These are phyloP conservation scores for Rugonectria rugulosa DNA, from an alignment of 2,329 filamentous ascomycete genomes.

Conservation along the genomic window DNA sequence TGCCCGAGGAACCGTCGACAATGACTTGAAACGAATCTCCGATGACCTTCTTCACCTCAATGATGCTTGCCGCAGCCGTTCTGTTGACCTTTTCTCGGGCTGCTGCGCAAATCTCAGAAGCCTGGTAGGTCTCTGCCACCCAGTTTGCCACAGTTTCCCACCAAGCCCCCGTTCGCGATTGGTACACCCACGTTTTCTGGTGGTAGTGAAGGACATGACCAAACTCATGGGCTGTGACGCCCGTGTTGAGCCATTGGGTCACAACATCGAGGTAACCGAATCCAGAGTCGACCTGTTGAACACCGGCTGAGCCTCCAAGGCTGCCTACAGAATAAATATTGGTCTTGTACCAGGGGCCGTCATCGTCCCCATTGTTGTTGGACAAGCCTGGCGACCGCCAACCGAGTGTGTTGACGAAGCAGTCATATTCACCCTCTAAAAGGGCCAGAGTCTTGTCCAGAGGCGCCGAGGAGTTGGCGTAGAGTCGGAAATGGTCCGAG, in stretches of 20 bases:
- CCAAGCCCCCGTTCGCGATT: constrained; percentile 56
- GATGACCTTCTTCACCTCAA: constrained; percentile 55
- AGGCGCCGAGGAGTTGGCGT: constrained; percentile 32
- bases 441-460: constrained; percentile 44
- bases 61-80: constrained; percentile 47
- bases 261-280: constrained; percentile 54
- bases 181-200: constrained; percentile 53
- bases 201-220: constrained; percentile 58
- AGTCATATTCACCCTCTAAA: constrained; percentile 55
- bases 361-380: constrained; percentile 42
- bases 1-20: constrained; percentile 51
- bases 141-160: constrained; percentile 61
- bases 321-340: constrained; percentile 53
- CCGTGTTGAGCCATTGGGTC: constrained; percentile 46
- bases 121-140: constrained; percentile 57
- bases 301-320: constrained; percentile 50
- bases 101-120: constrained; percentile 51
- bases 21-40: constrained; percentile 56
- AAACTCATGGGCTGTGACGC: constrained; percentile 58
- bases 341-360: constrained; percentile 54
- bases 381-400: constrained; percentile 50
- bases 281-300: constrained; percentile 51
- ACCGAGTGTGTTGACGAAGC: constrained; percentile 48
- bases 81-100: constrained; percentile 45
- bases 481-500: constrained; percentile 52